Evolutionary conservation across 805 yeast genomes (phyloP), one percentile per base, ranked within the genome.

Genomic region (Nakazawaea pomicola): DNA sequence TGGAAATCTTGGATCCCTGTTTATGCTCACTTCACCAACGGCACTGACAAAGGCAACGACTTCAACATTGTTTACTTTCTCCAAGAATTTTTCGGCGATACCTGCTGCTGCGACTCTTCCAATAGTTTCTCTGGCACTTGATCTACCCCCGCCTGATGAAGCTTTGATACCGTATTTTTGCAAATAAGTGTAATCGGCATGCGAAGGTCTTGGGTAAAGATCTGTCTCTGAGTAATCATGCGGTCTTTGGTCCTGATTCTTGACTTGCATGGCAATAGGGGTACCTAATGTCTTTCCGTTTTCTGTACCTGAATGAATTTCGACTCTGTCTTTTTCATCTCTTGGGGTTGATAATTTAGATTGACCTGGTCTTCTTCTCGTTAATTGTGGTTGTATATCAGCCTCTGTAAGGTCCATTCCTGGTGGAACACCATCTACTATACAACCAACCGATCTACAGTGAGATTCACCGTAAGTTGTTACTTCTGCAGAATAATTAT

Each of bases 51-150:
- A 93, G 0, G 97, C 99, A 36, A 93, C 96, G 54, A 93, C 87
- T 63, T 91, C 98, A 34, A 93, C 93, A 45, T 77, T 75, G 57
- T 83, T 80, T 41, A 85, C 83, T 52, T 83, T 79, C 36, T 66
- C 58, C 56, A 93, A 74, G 49, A 87, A 81, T 66, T 90, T 91
- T 64, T 93, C 99, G 37, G 99, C 99, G 62, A 93, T 80, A 38
- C 96, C 98, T 57, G 97, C 97, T 7, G 97, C 98, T 36, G 98
- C 98, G 40, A 93, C 99, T 64, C 99, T 79, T 44, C 99, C 99
- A 54, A 93, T 93, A 32, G 99, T 93, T 67, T 93, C 99, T 64
- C 99, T 80, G 7, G 99, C 99, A 33, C 91, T 80, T 10, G 97
- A 84, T 60, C 99, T 79, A 48, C 99, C 99, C 57, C 99, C 99